Percentiles rank a stretch among this genome's conserved stretches.
phyloP scores from a whole-genome alignment of 2,329 filamentous ascomycete species.

The Colletotrichum sp. region DNA sequence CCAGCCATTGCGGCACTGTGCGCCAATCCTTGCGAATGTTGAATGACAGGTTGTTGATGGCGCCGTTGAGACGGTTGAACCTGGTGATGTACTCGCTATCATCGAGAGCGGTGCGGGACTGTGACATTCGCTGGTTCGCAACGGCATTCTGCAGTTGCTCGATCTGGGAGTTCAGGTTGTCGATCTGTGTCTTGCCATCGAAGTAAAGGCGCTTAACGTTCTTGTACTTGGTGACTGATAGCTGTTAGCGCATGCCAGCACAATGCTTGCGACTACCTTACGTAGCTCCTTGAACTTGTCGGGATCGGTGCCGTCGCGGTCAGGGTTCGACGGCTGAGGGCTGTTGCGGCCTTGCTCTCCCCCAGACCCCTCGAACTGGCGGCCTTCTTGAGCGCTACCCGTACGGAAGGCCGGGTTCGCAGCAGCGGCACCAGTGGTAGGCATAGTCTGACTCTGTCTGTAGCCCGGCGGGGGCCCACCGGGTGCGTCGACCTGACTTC shows the following conservation, averaged over 20 bases:
- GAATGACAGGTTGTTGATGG: conserved; percentile 93
- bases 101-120: conserved; percentile 92
- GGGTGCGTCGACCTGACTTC: conserved; percentile 46
- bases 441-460: conserved; percentile 52
- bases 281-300: conserved; percentile 65
- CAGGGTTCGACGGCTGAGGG: conserved; percentile 54
- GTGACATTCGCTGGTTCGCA: conserved; percentile 92
- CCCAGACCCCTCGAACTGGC: conserved; percentile 50
- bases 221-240: conserved; percentile 88
- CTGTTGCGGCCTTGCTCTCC: conserved; percentile 59
- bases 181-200: conserved; percentile 91
- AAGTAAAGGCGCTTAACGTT: conserved; percentile 99
- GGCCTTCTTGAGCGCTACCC: conserved; percentile 39
- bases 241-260: conserved; percentile 35
- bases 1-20: conserved; percentile 79
- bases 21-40: conserved; percentile 96
- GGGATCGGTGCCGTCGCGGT: conserved; percentile 47
- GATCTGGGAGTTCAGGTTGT: conserved; percentile 84
- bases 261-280: conserved; percentile 37
- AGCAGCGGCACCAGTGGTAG: conserved; percentile 44
- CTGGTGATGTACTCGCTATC: conserved; percentile 92
- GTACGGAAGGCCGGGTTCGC: conserved; percentile 43
- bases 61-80: conserved; percentile 89
- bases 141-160: conserved; percentile 97
- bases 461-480: conserved; percentile 56